Evolutionary conservation across 1,139 yeast species (phyloP), one percentile per base, ranked within the genome.

Genomic region (Blastobotrys malaysiensis): DNA sequence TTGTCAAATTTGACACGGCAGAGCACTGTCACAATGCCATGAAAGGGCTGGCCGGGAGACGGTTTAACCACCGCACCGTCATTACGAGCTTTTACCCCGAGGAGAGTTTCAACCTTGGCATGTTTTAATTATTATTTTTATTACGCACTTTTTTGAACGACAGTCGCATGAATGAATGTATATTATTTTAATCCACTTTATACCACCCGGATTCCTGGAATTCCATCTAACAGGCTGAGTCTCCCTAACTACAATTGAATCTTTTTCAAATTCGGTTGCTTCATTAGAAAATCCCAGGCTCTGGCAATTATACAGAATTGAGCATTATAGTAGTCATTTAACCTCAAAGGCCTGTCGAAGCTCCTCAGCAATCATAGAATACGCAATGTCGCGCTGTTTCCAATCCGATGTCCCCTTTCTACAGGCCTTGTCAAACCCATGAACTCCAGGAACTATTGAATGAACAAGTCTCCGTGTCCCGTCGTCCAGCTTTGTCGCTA

Each of bases 31-130:
- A 74, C 24, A 69, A 72, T 20, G 95, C 95, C 0, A 75, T 84
- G 51, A 68, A 77, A 65, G 79, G 77, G n/a, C 64, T 88, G 21
- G 82, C 88, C 3, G 96, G 96, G 1, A 71, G 85, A 49, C 72
- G 72, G 58, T 90, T 84, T 65, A 80, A 83, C 60, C 93, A 83
- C 52, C 76, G 96, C 52, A 79, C 88, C 0, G 82, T 89, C 0
- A 61, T 90, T 18, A 83, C 88, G 58, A 78, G 86, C 1, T 88
- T 75, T 63, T 79, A 79, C 59, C 81, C 84, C 58, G 83, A 80
- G 58, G 73, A 72, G 9, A 93, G 85, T 65, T 70, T 67, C 54
- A 69, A 70, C 44, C 57, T 69, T 39, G 68, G 65, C 3, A 66
- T 69, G 5, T 65, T 68, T 52, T 70, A 63, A 55, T 31, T 31